Base-by-base conservation (phyloP, 2,329 filamentous ascomycete genomes). In the Leptodontidium sp. region DNA sequence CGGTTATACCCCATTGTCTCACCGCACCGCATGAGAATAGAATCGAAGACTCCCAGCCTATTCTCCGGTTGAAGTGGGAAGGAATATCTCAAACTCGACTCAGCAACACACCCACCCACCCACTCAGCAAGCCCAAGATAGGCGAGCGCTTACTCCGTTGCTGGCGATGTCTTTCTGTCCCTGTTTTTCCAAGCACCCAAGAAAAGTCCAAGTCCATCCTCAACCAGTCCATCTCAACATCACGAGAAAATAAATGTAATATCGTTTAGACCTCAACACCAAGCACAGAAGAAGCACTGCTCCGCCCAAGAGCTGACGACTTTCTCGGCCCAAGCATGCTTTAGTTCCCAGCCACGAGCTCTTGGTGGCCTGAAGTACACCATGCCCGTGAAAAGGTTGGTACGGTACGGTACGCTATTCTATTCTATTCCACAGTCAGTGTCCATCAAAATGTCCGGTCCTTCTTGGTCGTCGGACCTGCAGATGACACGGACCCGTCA, bases 21-120 rank as follows among this genome's bases (percentile, higher is more conserved):
- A 57, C 53, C n/a, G 32, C 53, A 57, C 53, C n/a, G 32, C 53
- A 57, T 26, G 29, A 35, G 53, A 57, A 57, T 38, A 57, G 21
- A 57, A 38, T 17, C 11, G 29, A 38, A 14, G 8, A 7, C 35
- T 43, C 47, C n/a, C 55, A 24, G 55, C 55, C 55, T 40, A 17
- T 40, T 58, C 55, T 24, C 55, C 55, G 55, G 55, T 21, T 26
- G 32, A 43, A 14, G 2, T 38, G 17, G 21, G 17, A n/a, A 40
- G 21, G 32, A n/a, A 40, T 15, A 40, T 58, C 12, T 21, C 55
- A 58, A 43, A 58, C 55, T 43, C 32, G 55, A 21, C 55, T 4
- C 50, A 53, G 24, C 50, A 17, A 53, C 8, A 4, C 6, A 32
- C 29, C 6, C 29, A 32, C 29, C 6, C 29, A 32, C 29, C 6